phyloP scores from a whole-genome alignment of 1,139 yeast species.

The Geotrichum australiense region DNA sequence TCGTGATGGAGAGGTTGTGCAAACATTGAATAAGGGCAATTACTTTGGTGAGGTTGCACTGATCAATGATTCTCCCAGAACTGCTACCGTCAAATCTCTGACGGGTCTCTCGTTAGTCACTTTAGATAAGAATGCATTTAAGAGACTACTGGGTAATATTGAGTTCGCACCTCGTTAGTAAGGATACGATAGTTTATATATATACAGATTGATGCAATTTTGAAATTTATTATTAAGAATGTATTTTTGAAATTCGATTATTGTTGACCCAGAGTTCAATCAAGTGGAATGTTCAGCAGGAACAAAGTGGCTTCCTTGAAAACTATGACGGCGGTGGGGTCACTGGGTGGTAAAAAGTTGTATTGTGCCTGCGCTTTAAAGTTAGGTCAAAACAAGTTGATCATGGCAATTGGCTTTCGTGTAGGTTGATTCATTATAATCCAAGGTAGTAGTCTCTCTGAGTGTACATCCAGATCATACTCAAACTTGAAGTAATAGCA shows the following conservation, averaged over 20 bases:
- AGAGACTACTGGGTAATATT: conserved; percentile 88
- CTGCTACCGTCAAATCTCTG: conserved; percentile 82
- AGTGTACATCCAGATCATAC: conserved; percentile 44
- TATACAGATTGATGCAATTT: background rate
- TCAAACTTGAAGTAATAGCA: conserved; percentile 47
- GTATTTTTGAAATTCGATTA: background rate
- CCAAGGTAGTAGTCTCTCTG: conserved; percentile 37
- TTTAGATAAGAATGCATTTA: conserved; percentile 86
- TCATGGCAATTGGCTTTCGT: no score
- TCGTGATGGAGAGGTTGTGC: conserved; percentile 49
- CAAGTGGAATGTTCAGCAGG: no score
- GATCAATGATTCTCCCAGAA: conserved; percentile 85
- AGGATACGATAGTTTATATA: background rate
- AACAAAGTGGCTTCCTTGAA: no score
- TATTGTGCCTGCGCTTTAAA: background rate
- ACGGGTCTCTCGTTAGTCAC: conserved; percentile 80
- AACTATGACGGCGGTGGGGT: no score
- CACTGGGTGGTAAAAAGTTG: no score
- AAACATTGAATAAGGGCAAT: conserved; percentile 67
- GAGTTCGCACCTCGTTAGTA: conserved; percentile 5
- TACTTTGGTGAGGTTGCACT: conserved; percentile 96
- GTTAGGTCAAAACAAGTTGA: background rate
- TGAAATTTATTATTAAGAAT: background rate
- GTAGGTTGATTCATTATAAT: background rate
- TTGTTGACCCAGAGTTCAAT: no score